A percentile compares a stretch with the other conserved stretches of the same genome.
phyloP scores from a whole-genome alignment of 805 yeast genomes.

The Saccharomycopsis sp. region DNA sequence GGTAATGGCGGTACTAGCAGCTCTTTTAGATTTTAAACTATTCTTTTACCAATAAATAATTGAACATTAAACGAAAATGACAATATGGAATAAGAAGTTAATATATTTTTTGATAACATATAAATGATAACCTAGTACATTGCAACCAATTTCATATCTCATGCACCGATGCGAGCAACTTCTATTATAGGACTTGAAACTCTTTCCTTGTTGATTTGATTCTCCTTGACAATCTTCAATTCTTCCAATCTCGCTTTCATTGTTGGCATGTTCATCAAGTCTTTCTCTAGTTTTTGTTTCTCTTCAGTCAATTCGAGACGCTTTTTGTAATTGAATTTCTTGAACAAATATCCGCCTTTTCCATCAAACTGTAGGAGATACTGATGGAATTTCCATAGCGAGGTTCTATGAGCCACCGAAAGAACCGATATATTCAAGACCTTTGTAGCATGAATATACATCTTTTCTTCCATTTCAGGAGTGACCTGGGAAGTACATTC shows the following conservation, averaged over 20 bases:
- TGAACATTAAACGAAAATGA: no score
- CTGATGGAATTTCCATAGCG: constrained; percentile 88
- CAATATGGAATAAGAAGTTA: no score
- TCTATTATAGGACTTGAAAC: not conserved
- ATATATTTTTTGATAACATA: no score
- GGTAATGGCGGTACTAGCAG: no score
- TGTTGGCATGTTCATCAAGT: constrained; percentile 62
- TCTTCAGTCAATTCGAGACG: constrained; percentile 75
- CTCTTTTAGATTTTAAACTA: no score
- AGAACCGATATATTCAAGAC: constrained; percentile 70
- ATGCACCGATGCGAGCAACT: not conserved
- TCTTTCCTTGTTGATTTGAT: constrained; percentile 4
- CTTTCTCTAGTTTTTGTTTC: constrained; percentile 60
- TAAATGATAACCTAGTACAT: no score
- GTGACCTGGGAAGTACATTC: constrained; percentile 95
- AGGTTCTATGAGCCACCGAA: constrained; percentile 89
- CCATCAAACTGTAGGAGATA: constrained; percentile 80
- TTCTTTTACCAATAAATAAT: no score
- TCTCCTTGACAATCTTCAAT: constrained; percentile 44
- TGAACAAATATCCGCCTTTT: constrained; percentile 60
- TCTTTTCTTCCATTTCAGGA: constrained; percentile 81
- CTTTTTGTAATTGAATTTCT: constrained; percentile 61
- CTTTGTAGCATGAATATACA: constrained; percentile 75
- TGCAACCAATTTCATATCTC: no score
- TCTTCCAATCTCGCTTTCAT: constrained; percentile 61